Base-by-base conservation (phyloP, 106 monocot genomes). In the Iris macrosiphon region DNA sequence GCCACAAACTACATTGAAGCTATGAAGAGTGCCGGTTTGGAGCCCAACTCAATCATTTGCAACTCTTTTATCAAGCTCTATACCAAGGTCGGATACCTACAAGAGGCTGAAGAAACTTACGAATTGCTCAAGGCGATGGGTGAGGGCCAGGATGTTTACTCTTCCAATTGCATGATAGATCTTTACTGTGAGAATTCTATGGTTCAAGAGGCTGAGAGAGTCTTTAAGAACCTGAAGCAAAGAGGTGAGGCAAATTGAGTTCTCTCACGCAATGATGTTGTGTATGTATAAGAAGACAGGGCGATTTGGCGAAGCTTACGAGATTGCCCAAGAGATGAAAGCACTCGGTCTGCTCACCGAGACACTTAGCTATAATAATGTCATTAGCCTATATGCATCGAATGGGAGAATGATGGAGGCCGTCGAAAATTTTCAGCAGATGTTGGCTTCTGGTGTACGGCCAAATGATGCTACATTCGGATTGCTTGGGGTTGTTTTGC, bases 161-260 rank as follows among this genome's bases (percentile, higher is more conserved):
- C 89, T 60, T 95, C 95, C 37, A 95, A 95, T 74, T 95, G 95
- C 65, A 89, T 94, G 95, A 82, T 95, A 39, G 63, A 77, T 59
- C 85, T 95, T 41, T 95, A 82, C 44, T 57, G 74, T 63, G 82
- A 95, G 28, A 59, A 85, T 69, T 47, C 46, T 14, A 95, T 95
- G 95, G 74, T 85, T 6, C 56, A 39, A 45, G 71, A 89, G 32
- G 89, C 85, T 19, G 82, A 82, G 65, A 71, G 69, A 48, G 52
- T 89, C 20, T 95, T 95, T 55, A 40, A 64, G 21, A 25, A 49
- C 27, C 57, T 95, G 73, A 85, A 71, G 56, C 23, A 32, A 50
- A 82, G 49, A 19, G 67, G 63, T 52, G 72, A 77, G 17, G 81
- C 85, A 52, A 89, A 82, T n/a, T 46, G 95, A 89, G 59, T 95